A percentile compares a stretch with the other conserved stretches of the same genome.
Conservation (phyloP, 2,329 filamentous ascomycete genomes). For the Chaetomium olivaceum region DNA sequence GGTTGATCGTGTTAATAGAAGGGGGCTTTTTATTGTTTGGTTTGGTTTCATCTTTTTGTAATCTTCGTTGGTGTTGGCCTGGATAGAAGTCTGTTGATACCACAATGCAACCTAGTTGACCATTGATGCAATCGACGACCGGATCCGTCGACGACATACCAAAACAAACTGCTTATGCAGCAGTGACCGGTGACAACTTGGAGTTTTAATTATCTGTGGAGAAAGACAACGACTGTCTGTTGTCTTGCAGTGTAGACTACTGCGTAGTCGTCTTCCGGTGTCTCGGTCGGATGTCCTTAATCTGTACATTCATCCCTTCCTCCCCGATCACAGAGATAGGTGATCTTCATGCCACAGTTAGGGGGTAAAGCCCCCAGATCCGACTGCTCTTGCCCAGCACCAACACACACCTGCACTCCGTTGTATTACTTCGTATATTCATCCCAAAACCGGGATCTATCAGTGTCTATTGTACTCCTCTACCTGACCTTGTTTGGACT, state of each 20-base stretch:
- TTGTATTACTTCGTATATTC: neutral
- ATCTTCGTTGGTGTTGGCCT: no score
- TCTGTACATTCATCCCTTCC: no score
- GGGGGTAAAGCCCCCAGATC: no score
- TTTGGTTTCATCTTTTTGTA: neutral
- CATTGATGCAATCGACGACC: neutral
- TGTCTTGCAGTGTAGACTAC: no score
- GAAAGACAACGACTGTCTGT: neutral
- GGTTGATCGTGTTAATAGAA: no score
- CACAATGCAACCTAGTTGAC: no score
- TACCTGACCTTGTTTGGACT: neutral
- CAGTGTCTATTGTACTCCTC: slow-evolving; percentile 3
- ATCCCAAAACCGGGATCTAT: neutral
- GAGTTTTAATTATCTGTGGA: neutral
- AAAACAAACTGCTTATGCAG: neutral
- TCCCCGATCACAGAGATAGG: no score
- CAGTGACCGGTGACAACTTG: neutral
- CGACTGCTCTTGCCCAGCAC: neutral
- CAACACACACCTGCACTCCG: neutral
- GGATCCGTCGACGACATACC: no score
- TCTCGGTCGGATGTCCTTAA: no score
- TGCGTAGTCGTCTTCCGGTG: no score
- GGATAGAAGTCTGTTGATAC: no score
- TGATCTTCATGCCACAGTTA: neutral
- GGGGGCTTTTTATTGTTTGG: no score